Evolutionary conservation across 345 rosid species (phyloP), one percentile per base, ranked within the genome.

Genomic region (Carallia brachiata): DNA sequence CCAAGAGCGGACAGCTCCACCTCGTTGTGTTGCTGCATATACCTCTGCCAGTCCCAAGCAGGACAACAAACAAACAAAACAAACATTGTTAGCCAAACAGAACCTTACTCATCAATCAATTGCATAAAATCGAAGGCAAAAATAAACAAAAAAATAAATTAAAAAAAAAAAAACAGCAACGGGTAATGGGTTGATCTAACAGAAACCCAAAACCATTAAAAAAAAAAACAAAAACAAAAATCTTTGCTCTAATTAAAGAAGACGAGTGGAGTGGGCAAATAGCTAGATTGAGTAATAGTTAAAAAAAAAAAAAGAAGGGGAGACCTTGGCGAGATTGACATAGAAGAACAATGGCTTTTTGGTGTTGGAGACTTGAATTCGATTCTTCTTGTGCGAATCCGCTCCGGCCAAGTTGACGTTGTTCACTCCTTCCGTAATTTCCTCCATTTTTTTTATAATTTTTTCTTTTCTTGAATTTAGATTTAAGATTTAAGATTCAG

Each of bases 1-100:
- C 96, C 93, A 72, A 90, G 79, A 63, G 93, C 96, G 39, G 92
- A 90, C 39, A 90, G 88, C 62, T 87, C 92, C 69, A 87, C 92
- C 55, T 85, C 89, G 61, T 58, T 76, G 76, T 83, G 80, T 67
- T 85, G 92, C 80, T 85, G 89, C 88, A 87, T 88, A 67, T 90
- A 90, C 82, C 93, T 88, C 96, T 89, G 90, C 81, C 62, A 77
- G 72, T 19, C 34, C 32, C 2, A 5, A 27, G 60, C 12, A 10
- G 8, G 15, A 56, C 9, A 19, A 0, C 10, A 19, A 19, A n/a
- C 18, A 7, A 2, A 6, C 6, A 54, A 23, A 17, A 27, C 13
- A 27, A 30, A 19, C 4, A 4, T 12, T 3, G 50, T 44, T 44
- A 44, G 12, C 50, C 50, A 44, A 13, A 44, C 50, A 44, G 16